Evolutionary conservation across 805 yeast species (phyloP), one percentile per base, ranked within the genome.

Genomic region (Debaryomyces prosopidis): DNA sequence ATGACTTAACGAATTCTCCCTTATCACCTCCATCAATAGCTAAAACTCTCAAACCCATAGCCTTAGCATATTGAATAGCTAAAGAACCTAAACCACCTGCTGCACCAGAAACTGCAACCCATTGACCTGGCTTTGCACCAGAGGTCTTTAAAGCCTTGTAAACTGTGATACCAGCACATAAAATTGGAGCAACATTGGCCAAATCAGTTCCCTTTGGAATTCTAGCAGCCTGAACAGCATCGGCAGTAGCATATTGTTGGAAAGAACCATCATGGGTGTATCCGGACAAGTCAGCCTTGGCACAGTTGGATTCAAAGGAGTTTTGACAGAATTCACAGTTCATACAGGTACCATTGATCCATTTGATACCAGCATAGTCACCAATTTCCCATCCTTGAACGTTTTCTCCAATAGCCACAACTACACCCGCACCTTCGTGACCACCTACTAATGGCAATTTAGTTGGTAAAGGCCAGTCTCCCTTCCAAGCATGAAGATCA

Each of bases 401-500:
- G 57, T 78, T 75, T 39, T 73, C 71, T 54, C 95, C 95, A 61
- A 78, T 75, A 49, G 84, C 91, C 48, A 87, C 94, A 53, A 87
- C 94, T 42, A 80, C 79, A 64, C 95, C 95, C 23, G 92, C 91
- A 71, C 94, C 95, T 71, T 87, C 95, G 71, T 87, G 95, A 57
- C 95, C 95, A 52, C 94, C 94, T 40, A 87, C 90, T 55, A 86
- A 72, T 18, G 94, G 92, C 49, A 84, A 74, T 63, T 84, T 84
- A 53, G 85, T 80, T 52, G 71, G 80, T 66, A 85, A 74, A 42
- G 95, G 94, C 95, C 96, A 89, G 73, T 89, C 96, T 61, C 96
- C 96, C 65, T 86, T 81, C 91, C 94, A 87, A 45, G 95, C 96
- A 75, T 89, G 96, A 66, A 89, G 79, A 64, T 89, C 96, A 31